phyloP scores from a whole-genome alignment of 2,329 filamentous ascomycete genomes.

The Lojkania enalia region DNA sequence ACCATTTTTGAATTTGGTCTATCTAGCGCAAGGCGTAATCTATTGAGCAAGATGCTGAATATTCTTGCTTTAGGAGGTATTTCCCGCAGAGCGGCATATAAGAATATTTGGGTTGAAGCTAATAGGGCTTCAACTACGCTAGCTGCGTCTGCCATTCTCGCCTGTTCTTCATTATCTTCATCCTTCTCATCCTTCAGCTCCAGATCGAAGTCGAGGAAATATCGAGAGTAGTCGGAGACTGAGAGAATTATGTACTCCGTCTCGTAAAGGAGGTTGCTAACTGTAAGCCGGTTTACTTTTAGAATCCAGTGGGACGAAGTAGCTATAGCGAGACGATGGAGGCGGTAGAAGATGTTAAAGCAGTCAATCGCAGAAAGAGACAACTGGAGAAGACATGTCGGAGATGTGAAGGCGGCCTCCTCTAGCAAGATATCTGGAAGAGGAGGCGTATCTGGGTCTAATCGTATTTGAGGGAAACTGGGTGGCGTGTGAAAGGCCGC shows the following conservation, averaged over 20 bases:
- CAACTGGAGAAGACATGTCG: conserved; percentile 27
- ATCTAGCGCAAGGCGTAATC: conserved; percentile 17
- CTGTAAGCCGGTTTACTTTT: conserved; percentile 15
- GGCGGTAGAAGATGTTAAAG: conserved; percentile 32
- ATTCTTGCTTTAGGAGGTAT: conserved; percentile 26
- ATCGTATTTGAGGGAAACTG: conserved; percentile 20
- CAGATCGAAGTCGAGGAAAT: conserved; percentile 22
- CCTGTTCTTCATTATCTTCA: conserved; percentile 4
- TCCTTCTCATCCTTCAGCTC: not conserved
- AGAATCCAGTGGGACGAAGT: conserved; percentile 20
- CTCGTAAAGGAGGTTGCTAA: conserved; percentile 30
- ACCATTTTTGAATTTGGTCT: conserved; percentile 11
- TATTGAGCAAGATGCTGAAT: conserved; percentile 21
- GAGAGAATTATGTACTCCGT: conserved; percentile 24
- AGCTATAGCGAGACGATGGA: conserved; percentile 28
- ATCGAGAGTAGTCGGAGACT: conserved; percentile 22
- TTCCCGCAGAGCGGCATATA: conserved; percentile 25
- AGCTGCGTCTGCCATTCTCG: conserved; percentile 19
- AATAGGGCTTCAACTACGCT: conserved; percentile 24
- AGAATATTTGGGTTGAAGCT: conserved; percentile 26
- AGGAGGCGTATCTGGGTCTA: conserved; percentile 21
- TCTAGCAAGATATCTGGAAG: conserved; percentile 24
- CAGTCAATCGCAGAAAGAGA: conserved; percentile 23
- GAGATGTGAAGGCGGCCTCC: conserved; percentile 25
- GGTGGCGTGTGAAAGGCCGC: conserved; percentile 24